phyloP scores from a whole-genome alignment of 805 yeast species.

The Candida ponderosae region DNA sequence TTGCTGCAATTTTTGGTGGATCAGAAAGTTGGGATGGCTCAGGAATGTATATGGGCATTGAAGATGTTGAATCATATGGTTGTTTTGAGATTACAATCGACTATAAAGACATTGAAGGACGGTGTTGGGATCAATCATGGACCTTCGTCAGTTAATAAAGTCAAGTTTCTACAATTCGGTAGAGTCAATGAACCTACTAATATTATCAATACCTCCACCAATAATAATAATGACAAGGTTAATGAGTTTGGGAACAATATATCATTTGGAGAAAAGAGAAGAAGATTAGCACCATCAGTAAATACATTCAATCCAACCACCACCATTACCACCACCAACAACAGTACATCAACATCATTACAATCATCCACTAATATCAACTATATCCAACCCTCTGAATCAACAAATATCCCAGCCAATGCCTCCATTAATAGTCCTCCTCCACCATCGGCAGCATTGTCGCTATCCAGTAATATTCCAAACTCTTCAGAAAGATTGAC shows the following conservation, averaged over 20 bases:
- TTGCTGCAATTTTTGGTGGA: conserved; percentile 19
- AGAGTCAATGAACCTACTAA: conserved; percentile 21
- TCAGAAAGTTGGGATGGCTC: conserved; percentile 36
- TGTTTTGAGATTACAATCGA: conserved; percentile 34
- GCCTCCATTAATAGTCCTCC: neutral
- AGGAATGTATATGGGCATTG: conserved; percentile 56
- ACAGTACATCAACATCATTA: no score
- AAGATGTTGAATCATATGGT: conserved; percentile 47
- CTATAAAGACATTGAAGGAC: conserved; percentile 26
- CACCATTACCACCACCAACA: neutral
- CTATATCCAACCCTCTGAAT: no score
- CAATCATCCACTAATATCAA: no score
- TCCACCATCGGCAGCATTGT: no score
- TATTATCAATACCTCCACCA: no score
- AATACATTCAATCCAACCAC: neutral
- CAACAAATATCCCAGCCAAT: neutral
- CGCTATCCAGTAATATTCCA: neutral
- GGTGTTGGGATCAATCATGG: conserved; percentile 47
- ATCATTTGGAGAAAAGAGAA: neutral
- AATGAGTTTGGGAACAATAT: neutral
- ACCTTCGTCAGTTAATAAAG: conserved; percentile 39
- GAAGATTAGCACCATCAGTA: neutral
- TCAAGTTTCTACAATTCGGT: conserved; percentile 40
- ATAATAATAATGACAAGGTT: neutral
- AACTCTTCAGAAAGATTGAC: neutral